Base-by-base conservation (phyloP, 2,329 filamentous ascomycete genomes). In the Hyphodiscus sp. region DNA sequence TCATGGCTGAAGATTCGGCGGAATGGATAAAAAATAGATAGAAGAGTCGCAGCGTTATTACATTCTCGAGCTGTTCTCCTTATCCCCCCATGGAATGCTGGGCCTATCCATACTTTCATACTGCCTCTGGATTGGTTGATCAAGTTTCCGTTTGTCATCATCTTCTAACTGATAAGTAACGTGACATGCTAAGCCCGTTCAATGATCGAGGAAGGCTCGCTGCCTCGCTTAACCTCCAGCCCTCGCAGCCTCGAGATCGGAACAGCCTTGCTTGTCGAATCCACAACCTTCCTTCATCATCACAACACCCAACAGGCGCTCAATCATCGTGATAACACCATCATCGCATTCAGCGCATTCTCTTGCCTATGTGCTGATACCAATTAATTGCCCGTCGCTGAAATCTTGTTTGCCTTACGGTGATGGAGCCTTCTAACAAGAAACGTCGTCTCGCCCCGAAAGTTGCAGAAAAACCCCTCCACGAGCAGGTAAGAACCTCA, bases 381-480 rank as follows among this genome's bases (percentile, higher is more conserved):
- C 54, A 61, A 60, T 61, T 56, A 53, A 51, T 52, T 53, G 50
- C 52, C 41, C 33, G 33, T 48, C 41, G 46, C 8, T 2, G 19
- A 30, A 18, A 42, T 60, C 55, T 56, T 42, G 51, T 61, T 49
- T 52, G 58, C 57, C 56, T 56, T 53, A 56, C 56, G 56, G 53
- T 49, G 45, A 67, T 67, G 65, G 66, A 69, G 58, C 67, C 65
- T 58, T 64, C 62, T 29, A 65, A 55, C 50, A 69, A 69, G 60
- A 69, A 68, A 60, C 65, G 67, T 49, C 62, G 65, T 58, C 65
- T 69, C 48, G 67, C 67, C 41, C 67, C 67, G 43, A 68, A 68
- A 56, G 49, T 68, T 26, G 58, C 63, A 6, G 66, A 68, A 58
- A 66, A 68, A 58, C 59, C 62, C 47, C 50, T 55, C 20, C 61